A percentile compares a stretch with the other conserved stretches of the same genome.
Conservation (phyloP, 306 rosid species). For the Ochetophila trinervis region DNA sequence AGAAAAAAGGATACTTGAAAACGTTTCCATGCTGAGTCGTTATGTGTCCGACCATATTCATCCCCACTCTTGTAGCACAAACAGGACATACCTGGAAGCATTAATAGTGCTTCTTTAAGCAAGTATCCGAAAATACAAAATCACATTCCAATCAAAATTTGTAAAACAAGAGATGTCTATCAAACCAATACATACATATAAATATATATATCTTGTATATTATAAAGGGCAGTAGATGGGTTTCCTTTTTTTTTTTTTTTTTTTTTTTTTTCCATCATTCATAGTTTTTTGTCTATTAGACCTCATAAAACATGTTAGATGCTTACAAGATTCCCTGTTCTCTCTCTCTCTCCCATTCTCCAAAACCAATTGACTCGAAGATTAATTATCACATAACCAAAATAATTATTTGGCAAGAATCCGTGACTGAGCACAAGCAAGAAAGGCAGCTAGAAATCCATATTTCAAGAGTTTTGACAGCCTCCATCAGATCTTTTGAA, state of each 20-base stretch:
- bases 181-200: neutral
- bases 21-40: conserved; percentile 53
- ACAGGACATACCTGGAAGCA: conserved; percentile 68
- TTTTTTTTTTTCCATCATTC: no score
- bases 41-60: conserved; percentile 60
- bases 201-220: no score
- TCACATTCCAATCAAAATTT: conserved; percentile 5
- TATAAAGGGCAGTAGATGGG: no score
- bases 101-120: conserved; percentile 19
- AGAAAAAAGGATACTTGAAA: conserved; percentile 59
- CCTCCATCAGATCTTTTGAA: neutral
- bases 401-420: neutral
- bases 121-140: conserved; percentile 22
- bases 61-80: conserved; percentile 47
- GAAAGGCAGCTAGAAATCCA: neutral
- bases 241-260: no score
- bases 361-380: neutral
- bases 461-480: neutral
- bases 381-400: neutral
- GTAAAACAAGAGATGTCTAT: neutral
- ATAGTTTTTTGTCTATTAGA: no score
- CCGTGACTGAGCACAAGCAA: no score
- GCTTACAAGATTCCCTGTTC: neutral
- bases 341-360: neutral
- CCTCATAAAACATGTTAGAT: neutral